Evolutionary conservation across 208 protist species (phyloP).

Genomic region (Leishmania tropica): DNA sequence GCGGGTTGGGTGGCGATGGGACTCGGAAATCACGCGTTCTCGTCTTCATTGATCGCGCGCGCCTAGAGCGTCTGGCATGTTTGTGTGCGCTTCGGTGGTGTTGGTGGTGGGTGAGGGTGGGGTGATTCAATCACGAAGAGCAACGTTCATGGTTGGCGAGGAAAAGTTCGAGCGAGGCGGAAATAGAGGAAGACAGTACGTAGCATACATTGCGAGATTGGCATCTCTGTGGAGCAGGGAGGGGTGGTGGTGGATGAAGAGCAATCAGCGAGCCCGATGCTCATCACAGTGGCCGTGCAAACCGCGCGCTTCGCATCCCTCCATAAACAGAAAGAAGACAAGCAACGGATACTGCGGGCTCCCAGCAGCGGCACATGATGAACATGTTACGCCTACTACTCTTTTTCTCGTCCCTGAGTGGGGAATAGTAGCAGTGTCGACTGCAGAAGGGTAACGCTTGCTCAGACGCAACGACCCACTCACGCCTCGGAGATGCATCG

Average conservation of each 20-base stretch:
- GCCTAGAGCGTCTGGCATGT: not conserved
- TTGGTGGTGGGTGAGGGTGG: not conserved
- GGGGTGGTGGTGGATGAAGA: not conserved
- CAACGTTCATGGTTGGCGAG: too few species aligned
- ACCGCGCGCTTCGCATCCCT: not conserved
- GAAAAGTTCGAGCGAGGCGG: not conserved
- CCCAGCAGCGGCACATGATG: not conserved
- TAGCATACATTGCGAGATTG: not conserved
- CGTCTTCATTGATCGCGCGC: not conserved
- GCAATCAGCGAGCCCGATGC: not conserved
- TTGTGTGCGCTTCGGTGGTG: not conserved
- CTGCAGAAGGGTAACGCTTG: not conserved
- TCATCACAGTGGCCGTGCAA: not conserved
- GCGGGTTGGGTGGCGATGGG: not conserved
- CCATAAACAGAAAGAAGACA: not conserved
- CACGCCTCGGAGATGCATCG: not conserved
- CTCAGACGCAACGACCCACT: not conserved
- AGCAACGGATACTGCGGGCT: not conserved
- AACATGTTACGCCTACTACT: too few species aligned
- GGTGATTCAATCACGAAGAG: not conserved
- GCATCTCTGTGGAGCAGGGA: not conserved
- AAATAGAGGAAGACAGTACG: constrained; percentile 1
- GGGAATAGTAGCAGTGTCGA: not conserved
- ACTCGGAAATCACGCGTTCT: not conserved
- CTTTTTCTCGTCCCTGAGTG: not conserved